phyloP scores from a whole-genome alignment of 148 eudicot genomes.

The Amaranthus hypochondriacus region DNA sequence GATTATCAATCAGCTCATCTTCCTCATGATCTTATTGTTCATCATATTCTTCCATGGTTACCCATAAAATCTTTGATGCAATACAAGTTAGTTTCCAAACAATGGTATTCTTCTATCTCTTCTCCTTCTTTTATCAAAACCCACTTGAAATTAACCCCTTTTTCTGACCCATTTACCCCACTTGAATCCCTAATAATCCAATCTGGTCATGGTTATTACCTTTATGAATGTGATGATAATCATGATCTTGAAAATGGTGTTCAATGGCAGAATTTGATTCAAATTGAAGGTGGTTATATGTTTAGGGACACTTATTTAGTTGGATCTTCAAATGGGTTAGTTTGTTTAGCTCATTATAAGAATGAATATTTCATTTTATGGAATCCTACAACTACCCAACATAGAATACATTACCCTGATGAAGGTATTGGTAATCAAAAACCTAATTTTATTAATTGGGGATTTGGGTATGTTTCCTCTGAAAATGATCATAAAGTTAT shows the following conservation, averaged over 20 bases:
- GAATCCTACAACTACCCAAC: background rate
- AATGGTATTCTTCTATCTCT: background rate
- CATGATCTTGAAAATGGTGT: background rate
- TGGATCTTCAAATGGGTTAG: slow-evolving; percentile 5
- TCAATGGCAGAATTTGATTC: background rate
- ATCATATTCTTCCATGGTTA: background rate
- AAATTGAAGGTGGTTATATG: background rate
- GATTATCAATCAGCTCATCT: background rate
- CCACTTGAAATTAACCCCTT: background rate
- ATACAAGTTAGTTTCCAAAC: background rate
- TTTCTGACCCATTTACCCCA: background rate
- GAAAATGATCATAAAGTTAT: slow-evolving; percentile 1
- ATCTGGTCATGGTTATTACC: background rate
- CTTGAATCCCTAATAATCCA: background rate
- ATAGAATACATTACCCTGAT: background rate
- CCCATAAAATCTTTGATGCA: background rate
- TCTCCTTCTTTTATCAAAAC: background rate
- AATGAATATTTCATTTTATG: background rate
- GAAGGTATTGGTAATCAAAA: background rate
- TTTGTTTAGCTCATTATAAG: background rate
- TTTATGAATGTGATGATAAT: background rate
- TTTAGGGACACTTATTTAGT: background rate
- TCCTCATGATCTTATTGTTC: background rate
- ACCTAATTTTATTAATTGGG: background rate
- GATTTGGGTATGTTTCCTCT: slow-evolving; percentile 2